Conservation (phyloP, 805 yeast genomes). For the Cyberlindnera galapagoensis region DNA sequence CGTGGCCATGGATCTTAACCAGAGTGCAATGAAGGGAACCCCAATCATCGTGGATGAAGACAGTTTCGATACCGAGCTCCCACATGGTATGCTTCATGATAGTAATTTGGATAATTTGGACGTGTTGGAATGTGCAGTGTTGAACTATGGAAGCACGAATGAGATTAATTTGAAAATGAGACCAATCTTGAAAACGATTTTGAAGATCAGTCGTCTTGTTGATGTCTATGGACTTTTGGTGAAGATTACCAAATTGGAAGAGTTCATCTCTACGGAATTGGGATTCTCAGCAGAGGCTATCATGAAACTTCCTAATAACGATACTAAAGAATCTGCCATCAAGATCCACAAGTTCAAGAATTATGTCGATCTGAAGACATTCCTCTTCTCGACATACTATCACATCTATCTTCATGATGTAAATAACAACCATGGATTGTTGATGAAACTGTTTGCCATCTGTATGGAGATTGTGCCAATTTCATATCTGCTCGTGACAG, state of each 20-base stretch:
- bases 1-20: constrained; percentile 38
- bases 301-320: constrained; percentile 18
- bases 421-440: constrained; percentile 3
- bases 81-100: constrained; percentile 28
- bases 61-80: constrained; percentile 46
- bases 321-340: constrained; percentile 13
- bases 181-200: constrained; percentile 30
- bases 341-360: constrained; percentile 24
- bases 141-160: constrained; percentile 25
- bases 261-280: constrained; percentile 20
- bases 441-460: constrained; percentile 15
- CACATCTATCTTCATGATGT: constrained; percentile 20
- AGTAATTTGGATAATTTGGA: constrained; percentile 32
- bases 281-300: constrained; percentile 28
- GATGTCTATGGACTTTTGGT: constrained; percentile 32
- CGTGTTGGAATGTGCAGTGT: constrained; percentile 36
- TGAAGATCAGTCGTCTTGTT: constrained; percentile 35
- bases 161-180: constrained; percentile 27
- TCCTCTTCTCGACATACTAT: constrained; percentile 22
- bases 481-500: constrained; percentile 19
- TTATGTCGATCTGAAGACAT: constrained; percentile 23
- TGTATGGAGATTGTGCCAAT: constrained; percentile 21
- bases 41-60: constrained; percentile 33
- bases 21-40: constrained; percentile 42
- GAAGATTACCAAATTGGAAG: constrained; percentile 32